phyloP scores from a whole-genome alignment of 1,139 yeast species.

The Ogataea hybrid region DNA sequence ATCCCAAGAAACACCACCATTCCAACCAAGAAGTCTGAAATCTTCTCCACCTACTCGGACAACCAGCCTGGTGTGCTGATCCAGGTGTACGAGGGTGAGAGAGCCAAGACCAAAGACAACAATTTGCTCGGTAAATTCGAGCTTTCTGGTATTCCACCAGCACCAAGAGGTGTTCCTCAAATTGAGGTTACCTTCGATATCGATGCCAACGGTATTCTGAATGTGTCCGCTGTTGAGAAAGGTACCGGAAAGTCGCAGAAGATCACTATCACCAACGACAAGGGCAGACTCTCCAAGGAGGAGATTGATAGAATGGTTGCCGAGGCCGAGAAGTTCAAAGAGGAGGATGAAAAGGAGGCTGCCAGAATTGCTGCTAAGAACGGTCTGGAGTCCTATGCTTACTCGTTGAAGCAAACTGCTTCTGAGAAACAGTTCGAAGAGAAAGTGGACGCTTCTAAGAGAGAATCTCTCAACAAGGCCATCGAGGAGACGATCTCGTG shows the following conservation, averaged over 20 bases:
- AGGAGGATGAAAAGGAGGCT: constrained; percentile 77
- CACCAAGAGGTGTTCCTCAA: constrained; percentile 73
- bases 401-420: constrained; percentile 44
- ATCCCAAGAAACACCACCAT: constrained; percentile 64
- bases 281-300: constrained; percentile 89
- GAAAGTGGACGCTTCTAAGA: constrained; percentile 46
- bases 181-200: constrained; percentile 92
- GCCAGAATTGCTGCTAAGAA: constrained; percentile 69
- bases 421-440: constrained; percentile 49
- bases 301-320: constrained; percentile 64
- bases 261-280: constrained; percentile 93
- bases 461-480: constrained; percentile 42
- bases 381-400: constrained; percentile 54
- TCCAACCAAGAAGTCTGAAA: constrained; percentile 61
- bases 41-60: constrained; percentile 62
- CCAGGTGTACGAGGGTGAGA: constrained; percentile 87
- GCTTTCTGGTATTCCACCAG: constrained; percentile 87
- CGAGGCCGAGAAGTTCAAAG: constrained; percentile 61
- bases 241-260: constrained; percentile 96
- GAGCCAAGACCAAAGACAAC: constrained; percentile 93
- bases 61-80: constrained; percentile 65
- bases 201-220: constrained; percentile 93
- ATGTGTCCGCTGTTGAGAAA: constrained; percentile 91
- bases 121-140: constrained; percentile 94
- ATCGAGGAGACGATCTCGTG: constrained; percentile 46